Percentiles rank a stretch among this genome's conserved stretches.
These are phyloP conservation scores for Ligustrum vulgare DNA, from an alignment of 257 asterid species.

Conservation along the genomic window DNA sequence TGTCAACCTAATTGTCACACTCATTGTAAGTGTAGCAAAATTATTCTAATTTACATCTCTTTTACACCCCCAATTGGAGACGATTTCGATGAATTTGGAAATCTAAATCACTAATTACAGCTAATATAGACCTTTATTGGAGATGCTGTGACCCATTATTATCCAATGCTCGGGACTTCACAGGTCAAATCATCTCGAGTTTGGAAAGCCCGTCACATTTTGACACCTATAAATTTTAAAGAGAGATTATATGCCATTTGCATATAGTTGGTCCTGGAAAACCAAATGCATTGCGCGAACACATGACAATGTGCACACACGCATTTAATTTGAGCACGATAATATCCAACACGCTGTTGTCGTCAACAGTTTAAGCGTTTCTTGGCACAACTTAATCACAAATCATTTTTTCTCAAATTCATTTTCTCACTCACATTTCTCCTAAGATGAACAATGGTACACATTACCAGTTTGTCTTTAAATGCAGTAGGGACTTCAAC, in stretches of 20 bases:
- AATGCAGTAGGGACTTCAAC: constrained; percentile 2
- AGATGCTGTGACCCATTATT: too few species aligned
- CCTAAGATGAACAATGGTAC: not conserved
- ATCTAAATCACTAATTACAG: too few species aligned
- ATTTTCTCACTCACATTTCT: too few species aligned
- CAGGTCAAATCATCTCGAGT: not conserved
- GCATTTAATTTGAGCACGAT: not conserved
- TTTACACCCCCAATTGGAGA: too few species aligned
- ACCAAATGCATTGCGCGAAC: not conserved
- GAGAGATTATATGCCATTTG: not conserved
- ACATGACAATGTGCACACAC: not conserved
- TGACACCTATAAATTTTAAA: not conserved
- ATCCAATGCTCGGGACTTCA: not conserved
- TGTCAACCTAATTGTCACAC: too few species aligned
- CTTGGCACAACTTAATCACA: too few species aligned
- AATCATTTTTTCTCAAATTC: too few species aligned
- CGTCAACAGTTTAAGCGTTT: not conserved
- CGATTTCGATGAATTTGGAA: too few species aligned
- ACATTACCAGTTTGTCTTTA: not conserved
- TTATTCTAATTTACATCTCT: too few species aligned
- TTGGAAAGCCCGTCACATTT: not conserved
- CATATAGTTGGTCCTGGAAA: not conserved
- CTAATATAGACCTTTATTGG: too few species aligned
- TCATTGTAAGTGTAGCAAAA: too few species aligned
- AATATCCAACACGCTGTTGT: not conserved